phyloP scores from a whole-genome alignment of 2,329 filamentous ascomycete species.

The Colletotrichum sp. region DNA sequence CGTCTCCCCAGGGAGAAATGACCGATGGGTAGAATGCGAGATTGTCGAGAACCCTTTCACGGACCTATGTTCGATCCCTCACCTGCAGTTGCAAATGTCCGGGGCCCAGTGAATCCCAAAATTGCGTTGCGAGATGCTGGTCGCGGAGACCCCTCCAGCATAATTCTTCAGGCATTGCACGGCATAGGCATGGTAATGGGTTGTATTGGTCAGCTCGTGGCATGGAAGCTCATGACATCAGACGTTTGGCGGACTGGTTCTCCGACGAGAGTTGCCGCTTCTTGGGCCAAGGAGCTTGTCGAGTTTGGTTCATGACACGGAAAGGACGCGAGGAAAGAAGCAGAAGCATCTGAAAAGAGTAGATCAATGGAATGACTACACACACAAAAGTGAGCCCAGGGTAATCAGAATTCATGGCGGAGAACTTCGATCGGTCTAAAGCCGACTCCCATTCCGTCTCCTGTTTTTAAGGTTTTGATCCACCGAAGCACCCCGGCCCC shows the following conservation, averaged over 20 bases:
- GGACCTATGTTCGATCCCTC: background rate
- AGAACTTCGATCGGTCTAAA: background rate
- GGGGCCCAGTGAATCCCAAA: too few species aligned
- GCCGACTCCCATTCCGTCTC: fast-evolving
- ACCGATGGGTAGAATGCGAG: background rate
- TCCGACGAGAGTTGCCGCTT: background rate
- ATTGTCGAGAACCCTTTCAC: too few species aligned
- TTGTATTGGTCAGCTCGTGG: background rate
- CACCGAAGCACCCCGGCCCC: background rate
- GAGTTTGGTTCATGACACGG: fast-evolving
- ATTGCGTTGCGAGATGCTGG: too few species aligned
- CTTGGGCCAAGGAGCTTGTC: background rate
- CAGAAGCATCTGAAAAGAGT: too few species aligned
- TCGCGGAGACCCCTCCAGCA: too few species aligned
- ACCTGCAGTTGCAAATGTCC: background rate
- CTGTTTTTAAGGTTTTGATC: background rate
- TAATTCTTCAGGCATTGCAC: background rate
- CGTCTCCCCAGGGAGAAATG: background rate
- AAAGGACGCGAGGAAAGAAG: background rate
- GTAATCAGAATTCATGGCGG: fast-evolving
- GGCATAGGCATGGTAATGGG: background rate
- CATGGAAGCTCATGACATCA: background rate
- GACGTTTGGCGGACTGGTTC: fast-evolving
- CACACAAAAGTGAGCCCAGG: fast-evolving
- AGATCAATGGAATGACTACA: background rate